Base-by-base conservation (phyloP, 2,329 filamentous ascomycete species). In the Claviceps humidiphila region DNA sequence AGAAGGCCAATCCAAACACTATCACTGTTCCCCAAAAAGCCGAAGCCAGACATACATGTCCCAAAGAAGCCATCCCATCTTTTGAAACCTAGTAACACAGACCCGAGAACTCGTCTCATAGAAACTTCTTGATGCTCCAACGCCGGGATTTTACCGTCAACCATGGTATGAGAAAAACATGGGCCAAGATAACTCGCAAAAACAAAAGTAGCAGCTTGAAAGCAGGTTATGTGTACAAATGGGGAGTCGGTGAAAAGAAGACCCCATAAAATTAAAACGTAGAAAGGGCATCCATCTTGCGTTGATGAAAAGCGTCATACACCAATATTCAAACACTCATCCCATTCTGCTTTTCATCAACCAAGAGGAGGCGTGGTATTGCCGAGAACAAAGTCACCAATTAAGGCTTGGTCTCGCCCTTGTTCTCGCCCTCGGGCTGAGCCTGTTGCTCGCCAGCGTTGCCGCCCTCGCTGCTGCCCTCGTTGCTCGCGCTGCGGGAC, bases 331-430 rank as follows among this genome's bases (percentile, higher is more conserved):
- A 51, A 60, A 61, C 62, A 63, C 30, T 34, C 55, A 49, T 59
- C 56, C 20, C 39, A 48, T 41, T 51, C 26, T 38, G 17, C 43
- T 38, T 51, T 16, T 14, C 7, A 38, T 9, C 4, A 30, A 40
- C n/a, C 7, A 5, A 8, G 11, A n/a, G 45, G n/a, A 26, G 8
- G 7, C 17, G 22, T n/a, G 16, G 5, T 47, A 11, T 24, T 34
- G 44, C 8, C 17, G 8, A 40, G 3, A 49, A 53, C 43, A 53
- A n/a, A 50, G 48, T 58, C 59, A 57, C 67, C 30, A 13, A n/a
- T 80, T 78, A 81, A 63, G 77, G 77, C 78, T 84, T 84, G 74
- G 74, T 77, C 72, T 85, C 80, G 59, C 76, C 78, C 81, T 89
- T 89, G 78, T 87, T 87, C 75, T 89, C 82, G 59, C 77, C 82